Evolutionary conservation across 139 green algal species (phyloP).

Genomic region (Volvox africanus): DNA sequence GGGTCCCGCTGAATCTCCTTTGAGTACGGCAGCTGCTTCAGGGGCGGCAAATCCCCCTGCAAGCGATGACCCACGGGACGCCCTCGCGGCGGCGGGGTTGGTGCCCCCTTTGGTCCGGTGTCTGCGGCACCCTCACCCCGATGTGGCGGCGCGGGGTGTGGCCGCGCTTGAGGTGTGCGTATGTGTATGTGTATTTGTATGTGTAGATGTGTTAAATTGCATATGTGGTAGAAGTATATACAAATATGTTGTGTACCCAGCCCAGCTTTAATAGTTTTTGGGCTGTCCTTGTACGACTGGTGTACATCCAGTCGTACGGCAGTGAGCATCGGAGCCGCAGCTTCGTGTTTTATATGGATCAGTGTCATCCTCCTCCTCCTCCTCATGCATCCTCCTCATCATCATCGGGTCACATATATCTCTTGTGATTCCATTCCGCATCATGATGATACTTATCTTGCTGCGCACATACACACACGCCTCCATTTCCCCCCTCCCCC

Average conservation of each 20-base stretch:
- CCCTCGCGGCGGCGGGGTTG: slow-evolving; percentile 21
- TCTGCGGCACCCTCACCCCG: not conserved
- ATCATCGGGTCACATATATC: too few species aligned
- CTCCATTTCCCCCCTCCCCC: not conserved
- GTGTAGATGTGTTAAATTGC: not conserved
- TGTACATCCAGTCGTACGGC: too few species aligned
- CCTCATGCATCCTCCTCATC: too few species aligned
- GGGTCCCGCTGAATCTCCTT: not conserved
- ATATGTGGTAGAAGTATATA: too few species aligned
- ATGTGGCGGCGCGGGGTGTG: slow-evolving; percentile 5
- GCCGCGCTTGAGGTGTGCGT: slow-evolving; percentile 24
- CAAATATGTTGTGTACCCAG: too few species aligned
- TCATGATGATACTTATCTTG: too few species aligned
- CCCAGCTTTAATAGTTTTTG: too few species aligned
- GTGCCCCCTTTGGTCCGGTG: slow-evolving; percentile 21
- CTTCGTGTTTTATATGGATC: too few species aligned
- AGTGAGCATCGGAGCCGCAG: too few species aligned
- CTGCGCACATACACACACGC: not conserved
- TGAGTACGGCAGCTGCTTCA: not conserved
- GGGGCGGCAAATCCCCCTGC: not conserved
- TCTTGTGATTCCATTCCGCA: too few species aligned
- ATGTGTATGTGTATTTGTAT: not conserved
- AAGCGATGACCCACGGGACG: not conserved
- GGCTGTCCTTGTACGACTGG: too few species aligned
- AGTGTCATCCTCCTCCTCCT: too few species aligned